Evolutionary conservation across 2,329 filamentous ascomycete species (phyloP), one percentile per base, ranked within the genome.

Genomic region (Trichoderma lentiforme): DNA sequence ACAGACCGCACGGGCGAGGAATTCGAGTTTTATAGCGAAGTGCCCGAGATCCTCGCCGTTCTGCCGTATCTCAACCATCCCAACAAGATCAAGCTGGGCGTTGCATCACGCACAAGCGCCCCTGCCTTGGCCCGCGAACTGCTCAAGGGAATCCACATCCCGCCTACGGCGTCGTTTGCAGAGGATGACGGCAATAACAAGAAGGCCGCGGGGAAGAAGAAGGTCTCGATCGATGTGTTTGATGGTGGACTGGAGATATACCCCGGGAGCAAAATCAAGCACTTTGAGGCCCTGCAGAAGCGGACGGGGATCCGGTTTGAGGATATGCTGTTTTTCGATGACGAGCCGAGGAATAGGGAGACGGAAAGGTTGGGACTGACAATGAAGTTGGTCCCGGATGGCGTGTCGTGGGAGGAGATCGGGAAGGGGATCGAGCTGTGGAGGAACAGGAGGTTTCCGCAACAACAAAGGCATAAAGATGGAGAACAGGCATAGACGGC

Each of bases 271-370:
- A 98, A 98, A 86, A 91, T 92, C n/a, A 88, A 89, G 74, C 95
- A 98, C 82, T 97, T 98, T 77, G 86, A 91, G 77, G 85, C 88
- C 6, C 84, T 98, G 76, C 88, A 92, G 11, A 88, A 91, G 79
- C 86, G 89, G 71, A 94, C 92, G 15, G 90, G 90, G 1, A 81
- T 98, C 3, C 83, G 84, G 6, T 97, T 89, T 78, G 88, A 92
- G 74, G 93, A 98, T 62, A 97, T 98, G 91, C 80, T 98, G 39
- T 98, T 98, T 81, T 98, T 98, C 76, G 95, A 98, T 76, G 95
- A 98, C 77, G 95, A 98, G 87, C 86, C 87, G 67, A 84, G 95
- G 73, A 98, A 98, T 79, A 86, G 89, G 72, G 94, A 98, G 79
- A 95, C 97, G 1, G 89, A 91, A 83, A 83, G 79, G 30, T 78